Percentiles rank a stretch among this genome's conserved stretches.
These are phyloP conservation scores for Yamadazyma triangularis DNA, from an alignment of 1,139 yeast genomes.

Conservation along the genomic window DNA sequence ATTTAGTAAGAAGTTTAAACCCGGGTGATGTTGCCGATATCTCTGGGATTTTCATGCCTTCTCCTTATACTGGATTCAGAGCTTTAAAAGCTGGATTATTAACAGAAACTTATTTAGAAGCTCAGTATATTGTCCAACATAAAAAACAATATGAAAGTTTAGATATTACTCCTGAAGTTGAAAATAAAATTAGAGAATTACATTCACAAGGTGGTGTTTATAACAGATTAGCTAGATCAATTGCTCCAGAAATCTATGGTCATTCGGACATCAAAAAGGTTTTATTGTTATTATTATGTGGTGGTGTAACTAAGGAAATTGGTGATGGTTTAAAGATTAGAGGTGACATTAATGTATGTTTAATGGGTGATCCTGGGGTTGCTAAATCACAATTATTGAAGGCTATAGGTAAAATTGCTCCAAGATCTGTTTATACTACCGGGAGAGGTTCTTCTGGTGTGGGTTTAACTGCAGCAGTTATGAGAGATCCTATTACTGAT, in stretches of 20 bases:
- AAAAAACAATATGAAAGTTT: slow-evolving; percentile 79
- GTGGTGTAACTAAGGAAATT: slow-evolving; percentile 92
- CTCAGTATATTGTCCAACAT: slow-evolving; percentile 81
- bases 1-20: slow-evolving; percentile 75
- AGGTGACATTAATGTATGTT: slow-evolving; percentile 94
- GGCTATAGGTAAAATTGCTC: slow-evolving; percentile 89
- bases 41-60: slow-evolving; percentile 87
- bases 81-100: slow-evolving; percentile 89
- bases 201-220: slow-evolving; percentile 62
- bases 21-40: slow-evolving; percentile 97
- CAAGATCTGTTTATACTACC: slow-evolving; percentile 95
- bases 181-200: slow-evolving; percentile 51
- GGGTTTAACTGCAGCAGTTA: slow-evolving; percentile 97
- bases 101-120: slow-evolving; percentile 91
- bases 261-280: slow-evolving; percentile 93
- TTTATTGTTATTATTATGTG: slow-evolving; percentile 74
- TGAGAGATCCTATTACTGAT: slow-evolving; percentile 98
- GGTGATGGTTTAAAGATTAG: slow-evolving; percentile 97
- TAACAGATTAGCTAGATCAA: slow-evolving; percentile 76
- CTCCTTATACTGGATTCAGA: slow-evolving; percentile 92
- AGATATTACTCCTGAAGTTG: slow-evolving; percentile 54
- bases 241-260: slow-evolving; percentile 97
- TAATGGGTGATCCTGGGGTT: slow-evolving; percentile 99
- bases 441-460: slow-evolving; percentile 99
- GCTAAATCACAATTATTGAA: slow-evolving; percentile 96